Conservation (phyloP, 2,329 filamentous ascomycete genomes). For the Pestalotiopsis sp. region DNA sequence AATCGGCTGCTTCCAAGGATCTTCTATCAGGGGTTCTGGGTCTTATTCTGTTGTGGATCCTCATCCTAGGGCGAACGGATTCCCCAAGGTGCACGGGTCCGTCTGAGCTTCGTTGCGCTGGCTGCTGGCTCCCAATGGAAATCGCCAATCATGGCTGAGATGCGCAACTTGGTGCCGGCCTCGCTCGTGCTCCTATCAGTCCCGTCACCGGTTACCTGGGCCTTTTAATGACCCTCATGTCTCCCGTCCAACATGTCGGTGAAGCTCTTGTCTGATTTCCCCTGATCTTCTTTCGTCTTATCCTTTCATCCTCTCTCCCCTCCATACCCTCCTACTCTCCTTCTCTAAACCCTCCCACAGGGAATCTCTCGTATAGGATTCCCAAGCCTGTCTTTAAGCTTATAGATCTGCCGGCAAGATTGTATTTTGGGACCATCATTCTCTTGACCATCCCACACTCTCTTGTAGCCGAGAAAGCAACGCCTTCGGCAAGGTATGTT, state of each 20-base stretch:
- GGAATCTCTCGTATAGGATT: not conserved
- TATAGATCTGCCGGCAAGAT: conserved; percentile 10
- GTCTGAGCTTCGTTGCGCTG: conserved; percentile 6
- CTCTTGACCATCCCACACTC: not conserved
- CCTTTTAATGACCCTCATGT: conserved; percentile 6
- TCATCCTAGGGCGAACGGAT: not conserved
- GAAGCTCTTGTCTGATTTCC: not conserved
- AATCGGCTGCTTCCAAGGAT: not conserved
- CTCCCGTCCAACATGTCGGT: conserved; percentile 10
- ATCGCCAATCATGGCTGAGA: conserved; percentile 9
- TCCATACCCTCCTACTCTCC: not conserved
- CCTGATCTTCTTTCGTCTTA: not conserved
- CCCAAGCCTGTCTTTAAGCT: conserved; percentile 3
- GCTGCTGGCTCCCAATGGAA: not conserved
- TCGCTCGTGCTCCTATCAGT: conserved; percentile 12
- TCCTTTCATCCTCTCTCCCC: not conserved
- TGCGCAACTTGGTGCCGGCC: not conserved
- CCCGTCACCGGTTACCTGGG: not conserved
- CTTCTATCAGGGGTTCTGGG: not conserved
- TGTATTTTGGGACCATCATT: not conserved
- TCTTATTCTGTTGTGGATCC: not conserved
- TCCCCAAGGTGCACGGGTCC: not conserved
- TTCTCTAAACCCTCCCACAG: not conserved
- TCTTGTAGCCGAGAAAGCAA: not conserved
- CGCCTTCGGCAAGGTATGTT: not conserved